Evolutionary conservation across 2,329 filamentous ascomycete genomes (phyloP).

Genomic region (Trichophyton mentagrophytes): DNA sequence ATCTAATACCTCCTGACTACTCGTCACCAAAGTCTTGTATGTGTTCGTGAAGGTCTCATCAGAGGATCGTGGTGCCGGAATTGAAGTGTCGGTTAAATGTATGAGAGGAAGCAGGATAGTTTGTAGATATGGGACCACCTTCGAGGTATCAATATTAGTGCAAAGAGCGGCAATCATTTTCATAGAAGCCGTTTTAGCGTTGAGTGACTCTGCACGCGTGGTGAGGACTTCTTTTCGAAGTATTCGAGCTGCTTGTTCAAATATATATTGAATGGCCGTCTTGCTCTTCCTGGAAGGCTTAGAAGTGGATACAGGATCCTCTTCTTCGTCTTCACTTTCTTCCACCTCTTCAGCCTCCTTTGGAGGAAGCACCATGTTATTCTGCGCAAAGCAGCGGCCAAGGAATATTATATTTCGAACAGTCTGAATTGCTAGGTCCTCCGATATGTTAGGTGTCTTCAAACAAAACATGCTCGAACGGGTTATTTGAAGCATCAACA

Average conservation of each 20-base stretch:
- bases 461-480: slow-evolving; percentile 48
- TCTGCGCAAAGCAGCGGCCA: slow-evolving; percentile 51
- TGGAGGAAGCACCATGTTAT: slow-evolving; percentile 36
- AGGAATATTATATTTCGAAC: slow-evolving; percentile 76
- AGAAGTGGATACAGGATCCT: slow-evolving; percentile 16
- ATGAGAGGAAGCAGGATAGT: slow-evolving; percentile 57
- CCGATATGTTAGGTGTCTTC: slow-evolving; percentile 51
- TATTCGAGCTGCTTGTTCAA: slow-evolving; percentile 64
- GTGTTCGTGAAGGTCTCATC: slow-evolving; percentile 56
- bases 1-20: slow-evolving; percentile 66
- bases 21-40: slow-evolving; percentile 58
- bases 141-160: slow-evolving; percentile 44
- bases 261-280: slow-evolving; percentile 57
- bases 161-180: slow-evolving; percentile 60
- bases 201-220: slow-evolving; percentile 48
- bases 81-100: slow-evolving; percentile 69
- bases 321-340: slow-evolving; percentile 34
- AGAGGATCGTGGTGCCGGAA: slow-evolving; percentile 56
- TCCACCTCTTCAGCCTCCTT: slow-evolving; percentile 27
- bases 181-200: slow-evolving; percentile 63
- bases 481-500: slow-evolving; percentile 49
- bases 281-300: slow-evolving; percentile 26
- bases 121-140: slow-evolving; percentile 51
- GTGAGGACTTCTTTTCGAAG: slow-evolving; percentile 62
- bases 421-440: slow-evolving; percentile 64